Conservation (phyloP, 495 filamentous ascomycete genomes). For the Xylaria palmicola region DNA sequence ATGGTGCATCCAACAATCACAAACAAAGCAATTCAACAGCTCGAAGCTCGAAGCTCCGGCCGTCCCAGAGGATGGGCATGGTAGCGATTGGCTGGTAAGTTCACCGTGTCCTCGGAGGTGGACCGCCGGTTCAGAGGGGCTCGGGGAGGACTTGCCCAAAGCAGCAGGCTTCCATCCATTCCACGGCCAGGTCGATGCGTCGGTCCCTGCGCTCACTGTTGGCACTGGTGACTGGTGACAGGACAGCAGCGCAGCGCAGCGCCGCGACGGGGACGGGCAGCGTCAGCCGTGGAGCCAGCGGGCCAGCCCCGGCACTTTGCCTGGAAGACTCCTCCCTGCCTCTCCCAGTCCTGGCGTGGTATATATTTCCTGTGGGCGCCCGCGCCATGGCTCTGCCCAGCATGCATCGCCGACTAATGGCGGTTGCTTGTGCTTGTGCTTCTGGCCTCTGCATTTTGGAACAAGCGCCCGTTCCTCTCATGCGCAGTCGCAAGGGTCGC, state of each 20-base stretch:
- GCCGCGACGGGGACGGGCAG: background rate
- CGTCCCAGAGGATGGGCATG: background rate
- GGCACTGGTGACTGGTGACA: background rate
- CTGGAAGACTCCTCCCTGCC: background rate
- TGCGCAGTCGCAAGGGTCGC: slow-evolving; percentile 5
- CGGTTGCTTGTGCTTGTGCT: background rate
- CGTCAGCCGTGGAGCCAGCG: background rate
- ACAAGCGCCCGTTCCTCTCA: slow-evolving; percentile 12
- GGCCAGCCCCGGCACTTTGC: background rate
- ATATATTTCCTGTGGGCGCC: slow-evolving; percentile 8
- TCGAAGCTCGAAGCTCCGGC: no score
- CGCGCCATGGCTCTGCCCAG: slow-evolving; percentile 9
- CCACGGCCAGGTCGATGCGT: slow-evolving; percentile 1
- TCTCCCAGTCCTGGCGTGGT: background rate
- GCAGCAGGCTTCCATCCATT: background rate
- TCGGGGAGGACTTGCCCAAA: slow-evolving; percentile 11
- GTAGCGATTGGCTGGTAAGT: slow-evolving; percentile 1
- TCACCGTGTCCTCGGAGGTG: slow-evolving; percentile 1
- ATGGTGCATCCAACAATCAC: background rate
- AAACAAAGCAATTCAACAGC: background rate
- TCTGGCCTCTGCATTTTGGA: slow-evolving; percentile 1
- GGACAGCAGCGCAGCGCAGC: background rate
- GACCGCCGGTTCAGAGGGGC: slow-evolving; percentile 1
- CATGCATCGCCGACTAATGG: slow-evolving; percentile 6
- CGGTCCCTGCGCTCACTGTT: background rate